phyloP scores from a whole-genome alignment of 352 stramenopile genomes.

The Globisporangium alternatum region DNA sequence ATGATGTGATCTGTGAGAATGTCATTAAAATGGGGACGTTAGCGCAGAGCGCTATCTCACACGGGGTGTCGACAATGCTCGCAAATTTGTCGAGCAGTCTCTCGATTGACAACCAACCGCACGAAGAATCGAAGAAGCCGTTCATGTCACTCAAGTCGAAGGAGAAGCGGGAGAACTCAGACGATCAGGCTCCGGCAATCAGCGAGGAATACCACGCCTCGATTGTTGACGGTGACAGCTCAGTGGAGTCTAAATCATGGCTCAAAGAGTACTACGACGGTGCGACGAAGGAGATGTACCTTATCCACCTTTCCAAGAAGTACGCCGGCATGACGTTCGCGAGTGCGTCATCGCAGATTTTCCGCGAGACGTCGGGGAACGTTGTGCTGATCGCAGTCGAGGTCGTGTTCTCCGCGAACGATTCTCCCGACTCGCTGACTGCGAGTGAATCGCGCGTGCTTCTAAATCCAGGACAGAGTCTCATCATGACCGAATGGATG shows the following conservation, averaged over 20 bases:
- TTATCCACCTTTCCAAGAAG: slow-evolving; percentile 77
- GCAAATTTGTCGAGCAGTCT: slow-evolving; percentile 81
- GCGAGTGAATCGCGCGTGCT: slow-evolving; percentile 61
- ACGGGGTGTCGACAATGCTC: slow-evolving; percentile 82
- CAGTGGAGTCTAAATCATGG: slow-evolving; percentile 26
- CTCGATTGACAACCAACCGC: slow-evolving; percentile 44
- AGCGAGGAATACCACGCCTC: background rate
- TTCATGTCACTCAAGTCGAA: slow-evolving; percentile 25
- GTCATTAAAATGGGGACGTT: slow-evolving; percentile 86
- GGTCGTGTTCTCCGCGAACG: slow-evolving; percentile 52
- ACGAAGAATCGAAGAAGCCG: slow-evolving; percentile 12
- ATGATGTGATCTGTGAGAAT: slow-evolving; percentile 87
- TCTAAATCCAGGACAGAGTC: slow-evolving; percentile 68
- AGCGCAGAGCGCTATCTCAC: slow-evolving; percentile 71
- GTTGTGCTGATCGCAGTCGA: slow-evolving; percentile 81
- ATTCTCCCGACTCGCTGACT: slow-evolving; percentile 22
- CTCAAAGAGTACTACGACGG: slow-evolving; percentile 77
- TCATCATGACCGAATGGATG: slow-evolving; percentile 77
- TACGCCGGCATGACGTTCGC: slow-evolving; percentile 74
- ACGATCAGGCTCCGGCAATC: slow-evolving; percentile 9
- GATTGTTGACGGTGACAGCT: background rate
- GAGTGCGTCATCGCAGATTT: slow-evolving; percentile 52
- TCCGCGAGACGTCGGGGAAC: slow-evolving; percentile 58
- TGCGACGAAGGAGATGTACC: slow-evolving; percentile 81
- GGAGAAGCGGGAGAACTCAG: slow-evolving; percentile 27